A percentile compares a stretch with the other conserved stretches of the same genome.
phyloP scores from a whole-genome alignment of 257 asterid species.

The Primulina huaijiensis region DNA sequence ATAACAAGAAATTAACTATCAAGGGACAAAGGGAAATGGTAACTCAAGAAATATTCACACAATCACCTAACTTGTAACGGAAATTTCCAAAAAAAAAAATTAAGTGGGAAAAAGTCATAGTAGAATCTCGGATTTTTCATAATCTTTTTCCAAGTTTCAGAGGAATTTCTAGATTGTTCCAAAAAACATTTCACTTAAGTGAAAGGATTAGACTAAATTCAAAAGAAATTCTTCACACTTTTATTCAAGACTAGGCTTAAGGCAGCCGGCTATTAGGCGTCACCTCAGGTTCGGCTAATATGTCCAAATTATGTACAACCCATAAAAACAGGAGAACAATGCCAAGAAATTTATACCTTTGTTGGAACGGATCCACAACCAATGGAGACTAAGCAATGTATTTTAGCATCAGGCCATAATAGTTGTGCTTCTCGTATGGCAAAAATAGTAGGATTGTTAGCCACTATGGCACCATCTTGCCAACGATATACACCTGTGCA shows the following conservation, averaged over 20 bases:
- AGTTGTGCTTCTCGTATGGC: slow-evolving; percentile 95
- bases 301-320: not conserved
- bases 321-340: not conserved
- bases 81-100: too few species aligned
- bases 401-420: slow-evolving; percentile 92
- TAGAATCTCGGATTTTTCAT: too few species aligned
- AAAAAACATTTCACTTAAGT: too few species aligned
- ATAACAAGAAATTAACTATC: too few species aligned
- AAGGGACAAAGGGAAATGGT: not conserved
- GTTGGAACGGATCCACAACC: slow-evolving; percentile 97
- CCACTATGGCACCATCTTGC: slow-evolving; percentile 99
- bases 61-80: not conserved
- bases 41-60: not conserved
- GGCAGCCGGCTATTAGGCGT: not conserved
- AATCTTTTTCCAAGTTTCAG: too few species aligned
- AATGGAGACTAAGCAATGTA: slow-evolving; percentile 93
- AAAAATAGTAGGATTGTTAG: slow-evolving; percentile 93
- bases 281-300: not conserved
- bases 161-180: too few species aligned
- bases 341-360: slow-evolving; percentile 50
- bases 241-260: too few species aligned
- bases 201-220: too few species aligned
- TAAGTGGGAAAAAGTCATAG: too few species aligned
- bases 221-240: too few species aligned
- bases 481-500: slow-evolving; percentile 73